Percentiles rank a stretch among this genome's conserved stretches.
Evolutionary conservation across 192 early-diverging fungal genomes (phyloP).

Genomic region (Linnemannia zychae): DNA sequence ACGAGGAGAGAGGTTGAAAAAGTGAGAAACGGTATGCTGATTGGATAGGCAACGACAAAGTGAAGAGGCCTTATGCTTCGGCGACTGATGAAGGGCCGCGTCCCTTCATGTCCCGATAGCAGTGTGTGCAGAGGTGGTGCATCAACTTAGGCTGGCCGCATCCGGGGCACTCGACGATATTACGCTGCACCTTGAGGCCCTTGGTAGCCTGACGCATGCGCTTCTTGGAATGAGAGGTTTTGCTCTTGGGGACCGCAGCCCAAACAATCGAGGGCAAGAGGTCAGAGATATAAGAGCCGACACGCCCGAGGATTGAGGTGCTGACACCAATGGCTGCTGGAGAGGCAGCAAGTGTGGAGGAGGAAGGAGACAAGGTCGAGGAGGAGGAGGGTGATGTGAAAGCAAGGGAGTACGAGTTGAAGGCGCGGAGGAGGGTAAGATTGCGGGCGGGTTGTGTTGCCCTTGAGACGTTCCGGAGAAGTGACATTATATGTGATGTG

Average conservation of each 20-base stretch:
- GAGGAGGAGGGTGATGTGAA: not conserved
- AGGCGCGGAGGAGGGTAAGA: slow-evolving; percentile 30
- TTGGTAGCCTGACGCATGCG: slow-evolving; percentile 87
- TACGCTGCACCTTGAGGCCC: slow-evolving; percentile 76
- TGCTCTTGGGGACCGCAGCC: slow-evolving; percentile 88
- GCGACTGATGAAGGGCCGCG: slow-evolving; percentile 43
- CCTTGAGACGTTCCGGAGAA: slow-evolving; percentile 31
- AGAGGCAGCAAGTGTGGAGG: not conserved
- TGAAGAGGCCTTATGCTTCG: slow-evolving; percentile 13
- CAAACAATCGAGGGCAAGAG: slow-evolving; percentile 51
- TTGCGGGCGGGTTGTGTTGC: slow-evolving; percentile 30
- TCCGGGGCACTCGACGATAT: slow-evolving; percentile 80
- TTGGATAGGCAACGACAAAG: not conserved
- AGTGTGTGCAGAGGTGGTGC: slow-evolving; percentile 85
- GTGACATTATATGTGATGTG: slow-evolving; percentile 29
- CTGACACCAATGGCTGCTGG: slow-evolving; percentile 1
- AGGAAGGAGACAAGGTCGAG: not conserved
- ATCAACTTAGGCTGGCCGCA: slow-evolving; percentile 81
- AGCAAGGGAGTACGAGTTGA: slow-evolving; percentile 24
- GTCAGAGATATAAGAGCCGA: slow-evolving; percentile 53
- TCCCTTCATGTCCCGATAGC: slow-evolving; percentile 77
- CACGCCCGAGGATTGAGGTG: slow-evolving; percentile 44
- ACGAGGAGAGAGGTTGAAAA: not conserved
- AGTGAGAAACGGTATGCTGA: not conserved
- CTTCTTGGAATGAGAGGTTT: slow-evolving; percentile 93